A percentile compares a stretch with the other conserved stretches of the same genome.
phyloP scores from a whole-genome alignment of 306 rosid species.

The Prunus armeniaca region DNA sequence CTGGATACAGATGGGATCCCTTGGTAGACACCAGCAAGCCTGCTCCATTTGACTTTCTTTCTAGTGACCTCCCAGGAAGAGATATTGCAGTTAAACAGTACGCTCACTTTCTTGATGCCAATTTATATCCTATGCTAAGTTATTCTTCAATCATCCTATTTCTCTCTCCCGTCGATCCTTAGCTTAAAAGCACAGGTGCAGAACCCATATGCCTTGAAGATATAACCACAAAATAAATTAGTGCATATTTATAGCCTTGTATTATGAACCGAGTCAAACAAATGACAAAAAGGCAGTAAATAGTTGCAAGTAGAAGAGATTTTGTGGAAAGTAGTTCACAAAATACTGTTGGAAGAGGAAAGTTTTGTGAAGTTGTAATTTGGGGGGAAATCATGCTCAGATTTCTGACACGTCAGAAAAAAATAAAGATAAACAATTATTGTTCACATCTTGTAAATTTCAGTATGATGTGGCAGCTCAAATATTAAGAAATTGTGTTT shows the following conservation, averaged over 20 bases:
- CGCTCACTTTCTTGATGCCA: constrained; percentile 77
- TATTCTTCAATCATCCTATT: constrained; percentile 91
- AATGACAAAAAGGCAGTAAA: not conserved
- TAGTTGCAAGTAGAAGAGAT: not conserved
- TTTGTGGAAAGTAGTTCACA: not conserved
- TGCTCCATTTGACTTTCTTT: constrained; percentile 78
- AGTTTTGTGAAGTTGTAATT: not conserved
- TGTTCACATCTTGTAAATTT: constrained; percentile 1
- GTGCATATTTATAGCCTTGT: not conserved
- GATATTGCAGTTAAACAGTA: constrained; percentile 63
- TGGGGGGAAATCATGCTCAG: not conserved
- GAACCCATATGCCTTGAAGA: not conserved
- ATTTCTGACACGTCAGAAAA: not conserved
- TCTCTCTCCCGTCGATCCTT: constrained; percentile 45
- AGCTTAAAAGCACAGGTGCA: not conserved
- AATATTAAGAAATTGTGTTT: not conserved
- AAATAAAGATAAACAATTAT: constrained; percentile 1
- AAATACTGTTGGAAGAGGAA: not conserved
- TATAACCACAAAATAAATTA: not conserved
- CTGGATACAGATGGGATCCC: constrained; percentile 84
- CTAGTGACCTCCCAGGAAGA: constrained; percentile 60
- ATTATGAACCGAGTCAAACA: not conserved
- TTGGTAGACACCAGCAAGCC: constrained; percentile 82
- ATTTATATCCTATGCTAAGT: constrained; percentile 86
- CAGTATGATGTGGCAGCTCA: not conserved